phyloP scores from a whole-genome alignment of 805 yeast species.

The Saccharomycopsis vini region DNA sequence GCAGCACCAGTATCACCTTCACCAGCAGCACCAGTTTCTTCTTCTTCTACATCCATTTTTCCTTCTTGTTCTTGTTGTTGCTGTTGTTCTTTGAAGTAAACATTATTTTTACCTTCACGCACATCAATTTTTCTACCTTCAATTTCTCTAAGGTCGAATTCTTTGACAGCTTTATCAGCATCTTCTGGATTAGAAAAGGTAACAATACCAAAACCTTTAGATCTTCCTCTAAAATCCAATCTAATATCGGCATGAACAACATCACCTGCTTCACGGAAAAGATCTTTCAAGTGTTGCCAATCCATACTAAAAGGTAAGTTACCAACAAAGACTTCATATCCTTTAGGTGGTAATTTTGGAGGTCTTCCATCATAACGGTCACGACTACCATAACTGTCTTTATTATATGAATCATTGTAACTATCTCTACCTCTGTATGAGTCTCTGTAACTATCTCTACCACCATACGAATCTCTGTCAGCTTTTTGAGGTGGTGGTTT shows the following conservation, averaged over 20 bases:
- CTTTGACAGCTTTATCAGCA: constrained; percentile 62
- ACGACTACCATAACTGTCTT: constrained; percentile 15
- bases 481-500: constrained; percentile 61
- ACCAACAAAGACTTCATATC: constrained; percentile 65
- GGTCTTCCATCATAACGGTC: constrained; percentile 19
- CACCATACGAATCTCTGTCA: constrained; percentile 13
- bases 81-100: no score
- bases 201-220: constrained; percentile 83
- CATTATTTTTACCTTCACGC: constrained; percentile 52
- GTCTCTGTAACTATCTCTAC: constrained; percentile 20
- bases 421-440: constrained; percentile 24
- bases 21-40: not conserved
- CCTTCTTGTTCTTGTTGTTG: constrained; percentile 18
- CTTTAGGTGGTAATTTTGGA: constrained; percentile 22
- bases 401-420: constrained; percentile 19
- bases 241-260: constrained; percentile 79
- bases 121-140: constrained; percentile 77
- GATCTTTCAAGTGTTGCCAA: constrained; percentile 81
- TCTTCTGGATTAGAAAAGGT: constrained; percentile 56
- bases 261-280: constrained; percentile 68
- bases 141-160: constrained; percentile 57
- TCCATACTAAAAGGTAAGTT: constrained; percentile 74
- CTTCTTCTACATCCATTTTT: not conserved
- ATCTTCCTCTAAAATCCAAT: constrained; percentile 57
- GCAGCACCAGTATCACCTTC: not conserved